Evolutionary conservation across 2,329 filamentous ascomycete genomes (phyloP), one percentile per base, ranked within the genome.

Genomic region (Thielaviopsis ethacetica): DNA sequence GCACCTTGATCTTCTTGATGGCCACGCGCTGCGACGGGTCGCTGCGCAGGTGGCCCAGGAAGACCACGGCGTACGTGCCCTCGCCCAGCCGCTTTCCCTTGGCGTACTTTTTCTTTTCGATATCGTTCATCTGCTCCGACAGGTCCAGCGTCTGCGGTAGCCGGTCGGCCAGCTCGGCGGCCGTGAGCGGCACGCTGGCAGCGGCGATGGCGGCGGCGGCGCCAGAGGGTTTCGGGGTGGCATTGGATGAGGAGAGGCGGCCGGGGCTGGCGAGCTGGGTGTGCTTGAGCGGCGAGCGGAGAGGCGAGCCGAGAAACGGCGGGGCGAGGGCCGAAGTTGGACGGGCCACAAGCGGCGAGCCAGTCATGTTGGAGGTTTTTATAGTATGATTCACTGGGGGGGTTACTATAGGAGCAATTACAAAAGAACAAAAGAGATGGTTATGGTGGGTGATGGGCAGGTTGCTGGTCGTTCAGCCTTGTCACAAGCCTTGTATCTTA

Each of bases 41-140:
- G 65, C 73, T 75, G 61, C 84, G 81, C 53, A 93, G 79, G 71
- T 91, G 86, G 57, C 91, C 93, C 57, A 91, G 82, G 75, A 90
- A 96, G 67, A 98, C 93, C 67, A 94, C 85, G 69, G 93, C 93
- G 70, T 98, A 98, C 63, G 93, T 97, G 75, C 93, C 93, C 72
- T 95, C 89, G 70, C 93, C 93, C 62, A 98, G 82, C 68, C 93
- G 93, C 70, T 87, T 90, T 67, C 88, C 88, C 75, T 94, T 95
- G 64, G 93, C 81, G 70, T 95, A 98, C 76, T 93, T 95, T 64
- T 81, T 79, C 71, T 90, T 89, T 67, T 89, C 86, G 56, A 86
- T 82, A 61, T 88, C 83, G 68, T 91, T 91, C 69, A 91, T 78
- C 68, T 88, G 84, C 71, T 91, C 87, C n/a, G 86, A 78, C n/a